Base-by-base conservation (phyloP, 2,329 filamentous ascomycete genomes). In the Scolecobasidium constrictum region DNA sequence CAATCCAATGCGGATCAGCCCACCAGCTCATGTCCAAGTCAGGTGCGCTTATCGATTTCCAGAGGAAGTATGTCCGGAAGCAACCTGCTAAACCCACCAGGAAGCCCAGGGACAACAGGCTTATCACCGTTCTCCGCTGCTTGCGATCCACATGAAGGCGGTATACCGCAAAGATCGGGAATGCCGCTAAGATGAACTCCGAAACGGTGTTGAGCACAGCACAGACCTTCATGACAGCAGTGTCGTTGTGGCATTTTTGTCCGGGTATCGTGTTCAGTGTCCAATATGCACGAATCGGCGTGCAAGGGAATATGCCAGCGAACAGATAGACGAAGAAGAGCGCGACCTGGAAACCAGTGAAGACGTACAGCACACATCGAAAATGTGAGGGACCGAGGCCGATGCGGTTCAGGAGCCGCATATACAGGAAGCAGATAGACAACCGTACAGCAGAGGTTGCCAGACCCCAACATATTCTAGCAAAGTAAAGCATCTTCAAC, bases 391-490 rank as follows among this genome's bases (percentile, higher is more conserved):
- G 49, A 38, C 56, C 59, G 39, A 57, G 58, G 1, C 57, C 58
- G n/a, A 59, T 59, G 46, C 67, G 63, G 7, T 57, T 46, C 5
- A 68, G 55, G 7, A 69, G 53, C 7, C 67, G 59, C 41, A 66
- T 67, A 47, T 68, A 70, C 49, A 69, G 66, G 48, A 55, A 62
- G 23, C 67, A 58, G 4, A 69, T 52, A 1, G 63, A 67, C 13
- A 68, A 53, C 12, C 66, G 55, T 0, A 64, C 67, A 43, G 65
- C 67, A 0, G 61, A 64, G 1, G 64, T 55, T 2, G 65, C 63
- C 7, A 58, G 50, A 3, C 58, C 59, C 47, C 67, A 69, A 3
- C 63, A 51, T 6, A 66, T 45, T 48, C 68, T 68, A 4, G 64
- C 57, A 2, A 53, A 50, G 51, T 68, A 61, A 4, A 62, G 65